Base-by-base conservation (phyloP, 345 rosid genomes). In the Eucalyptus microcorys region DNA sequence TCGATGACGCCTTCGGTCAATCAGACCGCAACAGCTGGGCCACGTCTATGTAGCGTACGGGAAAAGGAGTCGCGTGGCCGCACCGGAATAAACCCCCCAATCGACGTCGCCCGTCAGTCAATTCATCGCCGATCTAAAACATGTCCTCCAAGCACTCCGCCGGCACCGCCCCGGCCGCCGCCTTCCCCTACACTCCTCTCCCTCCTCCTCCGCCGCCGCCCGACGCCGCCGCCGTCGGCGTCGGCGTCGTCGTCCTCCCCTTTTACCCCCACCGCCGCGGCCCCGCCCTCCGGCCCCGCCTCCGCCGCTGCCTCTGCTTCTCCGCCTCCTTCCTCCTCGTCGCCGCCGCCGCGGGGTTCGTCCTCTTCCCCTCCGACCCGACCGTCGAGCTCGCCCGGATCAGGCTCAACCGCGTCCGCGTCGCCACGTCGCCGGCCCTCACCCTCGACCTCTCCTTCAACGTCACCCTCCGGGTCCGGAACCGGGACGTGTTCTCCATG, bases 291-390 rank as follows among this genome's bases (percentile, higher is more conserved):
- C 40, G 22, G 89, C 83, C 49, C 64, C 88, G 83, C 89, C 91
- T 94, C 91, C 94, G 95, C 87, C 93, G 93, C 49, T 87, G 91
- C 91, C 90, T 95, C 88, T 42, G 50, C 91, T 91, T 91, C 90
- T 86, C 94, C 89, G 91, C 91, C 87, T n/a, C 86, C 49, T 30
- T 95, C 90, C 85, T 95, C 89, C 92, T 97, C 91, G 90, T 96
- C 90, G 87, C 95, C 89, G 87, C 89, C 81, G 91, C 91, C 86
- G 88, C 90, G 3, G 55, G 55, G 55, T 97, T 88, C 97, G 87
- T 95, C 88, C 87, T 96, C 89, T 97, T 91, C 92, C 98, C 99
- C 42, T 95, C 97, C 90, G 95, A 95, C 90, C 97, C 98, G 42
- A 66, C 89, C 27, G 91, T 97, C 90, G 89, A 84, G 8, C 88